phyloP scores from a whole-genome alignment of 2,329 filamentous ascomycete species.

The Metarhizium humberi region DNA sequence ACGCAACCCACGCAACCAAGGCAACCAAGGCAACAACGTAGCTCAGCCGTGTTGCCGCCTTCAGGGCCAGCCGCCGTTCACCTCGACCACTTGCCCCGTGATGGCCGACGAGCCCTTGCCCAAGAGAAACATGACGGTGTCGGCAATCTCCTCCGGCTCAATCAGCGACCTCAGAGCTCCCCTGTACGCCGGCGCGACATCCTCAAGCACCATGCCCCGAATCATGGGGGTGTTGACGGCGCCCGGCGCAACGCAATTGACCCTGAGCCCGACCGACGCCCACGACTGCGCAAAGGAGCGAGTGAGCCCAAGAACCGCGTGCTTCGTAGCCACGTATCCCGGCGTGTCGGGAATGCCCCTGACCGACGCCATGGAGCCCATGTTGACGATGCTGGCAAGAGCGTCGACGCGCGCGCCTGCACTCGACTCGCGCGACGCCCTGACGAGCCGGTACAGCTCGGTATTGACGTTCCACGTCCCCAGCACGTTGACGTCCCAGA shows the following conservation, averaged over 20 bases:
- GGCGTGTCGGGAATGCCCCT: not conserved
- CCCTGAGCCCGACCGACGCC: constrained; percentile 18
- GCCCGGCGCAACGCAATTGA: constrained; percentile 54
- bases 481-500: constrained; percentile 2
- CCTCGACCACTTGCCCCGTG: constrained; percentile 1
- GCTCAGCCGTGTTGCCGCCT: not conserved
- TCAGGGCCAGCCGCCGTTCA: not conserved
- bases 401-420: not conserved
- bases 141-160: constrained; percentile 1
- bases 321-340: constrained; percentile 1
- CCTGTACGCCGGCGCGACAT: not conserved
- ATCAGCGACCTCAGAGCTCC: not conserved
- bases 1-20: too few relatives aligned
- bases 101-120: not conserved
- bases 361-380: constrained; percentile 2
- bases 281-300: constrained; percentile 1
- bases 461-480: constrained; percentile 4
- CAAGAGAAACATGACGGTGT: constrained; percentile 2
- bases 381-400: not conserved
- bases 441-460: constrained; percentile 1
- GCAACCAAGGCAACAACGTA: not conserved
- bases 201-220: not conserved
- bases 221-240: constrained; percentile 43
- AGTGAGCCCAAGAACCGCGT: constrained; percentile 3
- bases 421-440: not conserved